phyloP scores from a whole-genome alignment of 2,329 filamentous ascomycete species.

The Penicillium corylophilum region DNA sequence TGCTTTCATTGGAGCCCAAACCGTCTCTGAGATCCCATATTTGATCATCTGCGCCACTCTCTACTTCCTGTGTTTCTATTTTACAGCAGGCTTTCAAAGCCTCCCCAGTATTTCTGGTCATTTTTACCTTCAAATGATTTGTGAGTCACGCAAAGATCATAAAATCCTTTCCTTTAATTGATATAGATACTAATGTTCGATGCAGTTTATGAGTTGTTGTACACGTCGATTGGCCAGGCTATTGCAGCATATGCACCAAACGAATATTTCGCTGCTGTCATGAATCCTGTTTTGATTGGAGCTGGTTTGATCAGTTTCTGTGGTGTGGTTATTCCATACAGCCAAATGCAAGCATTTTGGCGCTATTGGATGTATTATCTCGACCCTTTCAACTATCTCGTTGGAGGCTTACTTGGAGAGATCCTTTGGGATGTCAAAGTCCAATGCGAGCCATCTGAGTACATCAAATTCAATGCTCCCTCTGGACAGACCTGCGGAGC shows the following conservation, averaged over 20 bases:
- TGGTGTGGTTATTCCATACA: constrained; percentile 41
- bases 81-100: constrained; percentile 50
- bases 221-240: constrained; percentile 45
- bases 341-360: constrained; percentile 42
- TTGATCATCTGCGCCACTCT: constrained; percentile 46
- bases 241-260: constrained; percentile 64
- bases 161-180: background rate
- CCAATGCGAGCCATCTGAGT: constrained; percentile 34
- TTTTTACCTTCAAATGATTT: constrained; percentile 42
- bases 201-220: constrained; percentile 45
- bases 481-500: constrained; percentile 33
- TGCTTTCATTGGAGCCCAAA: constrained; percentile 56
- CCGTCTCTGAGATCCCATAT: constrained; percentile 50
- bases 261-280: constrained; percentile 58
- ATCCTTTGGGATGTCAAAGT: constrained; percentile 43
- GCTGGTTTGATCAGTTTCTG: constrained; percentile 42
- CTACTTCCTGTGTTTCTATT: constrained; percentile 59
- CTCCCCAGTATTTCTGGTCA: constrained; percentile 35
- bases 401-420: constrained; percentile 40
- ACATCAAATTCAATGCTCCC: constrained; percentile 28
- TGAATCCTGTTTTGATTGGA: constrained; percentile 57
- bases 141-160: constrained; percentile 17
- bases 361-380: constrained; percentile 47
- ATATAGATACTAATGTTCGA: background rate
- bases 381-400: constrained; percentile 45